Base-by-base conservation (phyloP, 441 rosid species). In the Hura crepitans region DNA sequence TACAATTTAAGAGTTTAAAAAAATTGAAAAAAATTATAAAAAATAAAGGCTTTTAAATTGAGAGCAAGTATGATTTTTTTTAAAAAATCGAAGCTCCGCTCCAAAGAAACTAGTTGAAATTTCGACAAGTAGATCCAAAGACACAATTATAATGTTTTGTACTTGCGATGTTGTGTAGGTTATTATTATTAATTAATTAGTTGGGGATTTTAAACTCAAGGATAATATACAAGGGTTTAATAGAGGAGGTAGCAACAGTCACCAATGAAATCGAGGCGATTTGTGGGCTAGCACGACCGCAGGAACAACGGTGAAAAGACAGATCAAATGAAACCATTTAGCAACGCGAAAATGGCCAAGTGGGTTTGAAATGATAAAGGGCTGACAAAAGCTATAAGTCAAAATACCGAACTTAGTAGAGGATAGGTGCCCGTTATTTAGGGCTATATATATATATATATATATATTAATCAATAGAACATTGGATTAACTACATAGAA, bases 341-440 rank as follows among this genome's bases (percentile, higher is more conserved):
- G 53, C n/a, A 30, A 33, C 56, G 14, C 7, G 15, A 55, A 66
- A 37, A 28, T 51, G 71, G 62, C 60, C 14, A 58, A 23, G 17
- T 45, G 46, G 53, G 68, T 53, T 65, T 55, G 61, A 70, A 60
- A 17, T 57, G 3, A 54, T 17, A 42, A 8, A 39, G 27, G 39
- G 77, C 68, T 53, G 49, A 59, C 33, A 49, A 39, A 28, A 64
- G 65, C 62, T 60, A 66, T 51, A 72, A 69, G 76, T 55, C 65
- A 73, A 65, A 61, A 65, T 46, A 53, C 37, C 47, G 20, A 25
- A 57, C 9, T 28, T 42, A 28, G 6, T 35, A 56, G 28, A 55
- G 43, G 42, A 66, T 66, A 62, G 79, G 69, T 73, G 74, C 78
- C 78, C 71, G 69, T 46, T 45, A 50, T 60, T 68, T 69, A 62